Evolutionary conservation across 805 yeast species (phyloP).

Genomic region (Kockiozyma suomiensis): DNA sequence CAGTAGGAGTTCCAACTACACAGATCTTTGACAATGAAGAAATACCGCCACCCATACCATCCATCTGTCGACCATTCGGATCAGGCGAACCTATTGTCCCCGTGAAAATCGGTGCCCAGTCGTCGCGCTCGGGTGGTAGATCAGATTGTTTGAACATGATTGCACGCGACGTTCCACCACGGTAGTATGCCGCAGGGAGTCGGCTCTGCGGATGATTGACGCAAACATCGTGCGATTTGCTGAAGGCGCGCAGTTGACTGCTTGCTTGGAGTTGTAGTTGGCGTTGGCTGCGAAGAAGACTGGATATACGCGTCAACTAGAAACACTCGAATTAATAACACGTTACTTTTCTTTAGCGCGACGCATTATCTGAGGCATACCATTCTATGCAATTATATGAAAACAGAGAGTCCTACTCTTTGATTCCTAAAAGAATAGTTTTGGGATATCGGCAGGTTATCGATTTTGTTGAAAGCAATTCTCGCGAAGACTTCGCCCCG

Average conservation of each 20-base stretch:
- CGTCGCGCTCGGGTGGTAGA: constrained; percentile 6
- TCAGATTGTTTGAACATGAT: constrained; percentile 11
- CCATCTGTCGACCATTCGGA: constrained; percentile 19
- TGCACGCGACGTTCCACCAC: constrained; percentile 23
- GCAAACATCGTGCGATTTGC: neutral
- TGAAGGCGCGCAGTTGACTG: neutral
- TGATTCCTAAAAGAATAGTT: too few species aligned
- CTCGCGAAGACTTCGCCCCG: too few species aligned
- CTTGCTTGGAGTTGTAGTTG: neutral
- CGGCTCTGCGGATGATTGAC: constrained; percentile 5
- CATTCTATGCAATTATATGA: too few species aligned
- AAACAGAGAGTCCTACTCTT: too few species aligned
- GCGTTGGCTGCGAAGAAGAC: neutral
- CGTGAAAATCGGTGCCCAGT: constrained; percentile 12
- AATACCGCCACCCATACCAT: constrained; percentile 21
- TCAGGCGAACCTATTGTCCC: constrained; percentile 15
- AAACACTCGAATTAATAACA: too few species aligned
- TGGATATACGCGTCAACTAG: too few species aligned
- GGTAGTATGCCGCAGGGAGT: constrained; percentile 16
- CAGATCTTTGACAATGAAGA: constrained; percentile 18
- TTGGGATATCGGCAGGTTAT: too few species aligned
- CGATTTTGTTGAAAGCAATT: too few species aligned
- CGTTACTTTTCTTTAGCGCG: neutral
- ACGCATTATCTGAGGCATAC: too few species aligned
- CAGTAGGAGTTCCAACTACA: constrained; percentile 3